Evolutionary conservation across 306 rosid genomes (phyloP).

Genomic region (Acacia acuminata): DNA sequence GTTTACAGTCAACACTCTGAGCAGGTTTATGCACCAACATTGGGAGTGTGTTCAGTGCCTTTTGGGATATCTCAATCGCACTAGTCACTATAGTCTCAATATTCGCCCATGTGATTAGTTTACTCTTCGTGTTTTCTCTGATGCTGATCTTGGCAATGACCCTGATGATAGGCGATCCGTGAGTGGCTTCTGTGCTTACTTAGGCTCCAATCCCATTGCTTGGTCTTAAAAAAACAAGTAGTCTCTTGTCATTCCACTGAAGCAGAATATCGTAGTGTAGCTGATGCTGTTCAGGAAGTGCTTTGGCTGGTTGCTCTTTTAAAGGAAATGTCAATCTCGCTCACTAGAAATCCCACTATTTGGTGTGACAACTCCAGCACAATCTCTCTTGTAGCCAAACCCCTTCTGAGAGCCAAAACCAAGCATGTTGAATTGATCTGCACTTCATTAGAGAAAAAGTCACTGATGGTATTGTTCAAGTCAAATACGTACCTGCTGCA

Average conservation of each 20-base stretch:
- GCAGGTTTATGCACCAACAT: neutral
- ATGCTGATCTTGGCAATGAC: neutral
- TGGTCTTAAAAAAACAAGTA: neutral
- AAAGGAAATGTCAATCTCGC: neutral
- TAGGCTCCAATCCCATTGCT: neutral
- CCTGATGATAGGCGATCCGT: neutral
- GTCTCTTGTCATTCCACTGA: fast-evolving
- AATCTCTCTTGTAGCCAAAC: no score
- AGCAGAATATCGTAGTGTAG: neutral
- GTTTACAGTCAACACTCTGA: neutral
- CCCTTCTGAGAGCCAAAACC: no score
- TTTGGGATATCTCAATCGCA: neutral
- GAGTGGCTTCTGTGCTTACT: neutral
- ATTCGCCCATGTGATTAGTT: neutral
- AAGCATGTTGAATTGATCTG: no score
- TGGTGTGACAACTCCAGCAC: no score
- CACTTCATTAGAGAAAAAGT: no score
- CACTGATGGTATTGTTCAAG: no score
- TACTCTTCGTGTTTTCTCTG: neutral
- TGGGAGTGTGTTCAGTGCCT: neutral
- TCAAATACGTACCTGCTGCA: no score
- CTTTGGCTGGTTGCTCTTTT: neutral
- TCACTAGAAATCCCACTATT: no score
- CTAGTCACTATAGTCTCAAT: neutral
- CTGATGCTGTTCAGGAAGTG: neutral